phyloP scores from a whole-genome alignment of 108 stramenopile genomes.

The Cyclotella cryptica region DNA sequence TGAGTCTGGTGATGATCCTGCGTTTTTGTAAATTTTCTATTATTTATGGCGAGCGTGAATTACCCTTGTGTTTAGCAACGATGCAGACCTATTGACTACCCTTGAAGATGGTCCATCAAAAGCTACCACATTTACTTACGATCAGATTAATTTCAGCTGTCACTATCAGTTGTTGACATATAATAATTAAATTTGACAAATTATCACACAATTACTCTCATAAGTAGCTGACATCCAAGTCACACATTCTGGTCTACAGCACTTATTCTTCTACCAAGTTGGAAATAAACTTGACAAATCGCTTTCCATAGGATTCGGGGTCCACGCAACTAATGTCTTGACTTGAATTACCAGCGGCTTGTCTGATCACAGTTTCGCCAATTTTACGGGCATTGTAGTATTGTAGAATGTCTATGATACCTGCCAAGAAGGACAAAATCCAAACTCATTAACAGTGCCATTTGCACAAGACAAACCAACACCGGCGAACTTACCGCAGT shows the following conservation, averaged over 20 bases:
- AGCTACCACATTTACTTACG: too few relatives aligned
- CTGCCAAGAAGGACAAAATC: constrained; percentile 18
- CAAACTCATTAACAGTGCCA: not conserved
- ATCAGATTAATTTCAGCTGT: too few relatives aligned
- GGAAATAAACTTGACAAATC: constrained; percentile 63
- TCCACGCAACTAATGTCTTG: constrained; percentile 62
- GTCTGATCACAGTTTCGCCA: constrained; percentile 67
- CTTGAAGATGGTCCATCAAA: too few relatives aligned
- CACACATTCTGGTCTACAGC: not conserved
- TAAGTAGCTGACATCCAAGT: not conserved
- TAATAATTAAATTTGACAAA: not conserved
- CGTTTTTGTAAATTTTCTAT: too few relatives aligned
- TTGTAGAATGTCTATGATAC: constrained; percentile 89
- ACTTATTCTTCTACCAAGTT: constrained; percentile 32
- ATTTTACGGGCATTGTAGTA: constrained; percentile 78
- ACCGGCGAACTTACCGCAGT: constrained; percentile 36
- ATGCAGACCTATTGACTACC: too few relatives aligned
- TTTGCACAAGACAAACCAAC: not conserved
- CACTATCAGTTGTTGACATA: too few relatives aligned
- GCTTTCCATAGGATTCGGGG: constrained; percentile 61
- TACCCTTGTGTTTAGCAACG: too few relatives aligned
- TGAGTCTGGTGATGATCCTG: too few relatives aligned
- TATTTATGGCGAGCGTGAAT: too few relatives aligned
- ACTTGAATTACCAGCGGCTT: constrained; percentile 44
- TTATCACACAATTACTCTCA: not conserved